These are phyloP conservation scores for Penicillium verhagenii DNA, from an alignment of 495 filamentous ascomycete genomes.

Conservation along the genomic window DNA sequence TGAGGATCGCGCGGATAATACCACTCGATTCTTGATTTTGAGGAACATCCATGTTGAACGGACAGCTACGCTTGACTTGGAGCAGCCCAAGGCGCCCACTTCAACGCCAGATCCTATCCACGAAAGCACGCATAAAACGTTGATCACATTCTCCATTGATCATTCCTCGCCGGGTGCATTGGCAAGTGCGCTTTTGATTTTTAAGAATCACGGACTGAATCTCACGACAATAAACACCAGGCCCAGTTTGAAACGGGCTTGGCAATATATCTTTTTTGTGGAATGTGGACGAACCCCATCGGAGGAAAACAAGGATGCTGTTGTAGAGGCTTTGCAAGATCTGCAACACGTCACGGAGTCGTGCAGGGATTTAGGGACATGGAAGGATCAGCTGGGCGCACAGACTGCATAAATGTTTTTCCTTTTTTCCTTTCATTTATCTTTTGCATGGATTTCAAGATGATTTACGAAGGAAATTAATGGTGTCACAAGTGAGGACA, in stretches of 20 bases:
- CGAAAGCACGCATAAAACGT: constrained; percentile 56
- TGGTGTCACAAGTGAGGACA: not conserved
- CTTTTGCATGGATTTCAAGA: not conserved
- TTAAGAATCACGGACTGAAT: constrained; percentile 70
- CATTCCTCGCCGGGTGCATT: constrained; percentile 77
- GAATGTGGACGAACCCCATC: constrained; percentile 66
- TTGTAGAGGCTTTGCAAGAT: constrained; percentile 25
- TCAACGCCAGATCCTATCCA: constrained; percentile 7
- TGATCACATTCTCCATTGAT: constrained; percentile 79
- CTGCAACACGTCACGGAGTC: constrained; percentile 33
- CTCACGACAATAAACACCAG: constrained; percentile 87
- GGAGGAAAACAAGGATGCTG: constrained; percentile 26
- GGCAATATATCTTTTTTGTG: constrained; percentile 94
- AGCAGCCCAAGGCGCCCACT: constrained; percentile 12
- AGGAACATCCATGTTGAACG: constrained; percentile 41
- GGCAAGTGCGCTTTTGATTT: constrained; percentile 75
- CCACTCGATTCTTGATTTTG: constrained; percentile 83
- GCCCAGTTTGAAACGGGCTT: constrained; percentile 70
- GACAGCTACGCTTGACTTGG: constrained; percentile 19
- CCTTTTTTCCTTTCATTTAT: no score
- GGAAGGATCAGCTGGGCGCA: constrained; percentile 36
- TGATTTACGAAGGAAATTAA: constrained; percentile 1
- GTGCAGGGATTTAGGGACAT: constrained; percentile 43
- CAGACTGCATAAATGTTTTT: constrained; percentile 1
- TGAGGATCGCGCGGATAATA: constrained; percentile 82